Conservation (phyloP, 1,284 basidiomycete genomes). For the Ceratobasidium sp. region DNA sequence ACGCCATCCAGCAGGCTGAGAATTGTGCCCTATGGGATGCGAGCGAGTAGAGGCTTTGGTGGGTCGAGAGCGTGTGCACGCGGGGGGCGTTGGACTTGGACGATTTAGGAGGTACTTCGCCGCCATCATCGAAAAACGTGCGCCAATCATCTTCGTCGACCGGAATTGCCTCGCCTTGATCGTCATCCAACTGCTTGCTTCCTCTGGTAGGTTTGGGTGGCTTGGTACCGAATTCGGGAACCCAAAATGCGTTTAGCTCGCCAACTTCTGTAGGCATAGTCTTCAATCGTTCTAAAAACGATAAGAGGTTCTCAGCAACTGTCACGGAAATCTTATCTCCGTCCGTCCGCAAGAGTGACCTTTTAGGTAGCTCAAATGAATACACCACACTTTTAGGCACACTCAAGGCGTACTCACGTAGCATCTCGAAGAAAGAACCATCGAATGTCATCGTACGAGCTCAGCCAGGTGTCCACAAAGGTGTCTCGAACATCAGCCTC, state of each 20-base stretch:
- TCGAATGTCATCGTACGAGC: slow-evolving; percentile 86
- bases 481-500: slow-evolving; percentile 67
- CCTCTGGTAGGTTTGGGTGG: slow-evolving; percentile 60
- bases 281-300: slow-evolving; percentile 76
- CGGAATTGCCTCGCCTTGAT: slow-evolving; percentile 53
- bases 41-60: slow-evolving; percentile 77
- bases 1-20: slow-evolving; percentile 75
- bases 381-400: neutral
- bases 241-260: slow-evolving; percentile 89
- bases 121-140: slow-evolving; percentile 75
- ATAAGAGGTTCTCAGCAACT: slow-evolving; percentile 69
- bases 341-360: slow-evolving; percentile 14
- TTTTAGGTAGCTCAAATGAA: slow-evolving; percentile 35
- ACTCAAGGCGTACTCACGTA: slow-evolving; percentile 56
- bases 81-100: slow-evolving; percentile 48
- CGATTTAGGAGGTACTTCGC: neutral
- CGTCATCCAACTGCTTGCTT: slow-evolving; percentile 50
- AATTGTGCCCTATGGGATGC: slow-evolving; percentile 79
- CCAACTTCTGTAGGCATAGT: slow-evolving; percentile 80
- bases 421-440: slow-evolving; percentile 93
- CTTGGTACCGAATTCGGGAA: slow-evolving; percentile 67
- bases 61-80: slow-evolving; percentile 68
- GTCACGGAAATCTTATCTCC: slow-evolving; percentile 47
- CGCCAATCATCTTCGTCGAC: slow-evolving; percentile 72
- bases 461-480: slow-evolving; percentile 76